Percentiles rank a stretch among this genome's conserved stretches.
Evolutionary conservation across 1,139 yeast species (phyloP).

Genomic region (Candida sp.): DNA sequence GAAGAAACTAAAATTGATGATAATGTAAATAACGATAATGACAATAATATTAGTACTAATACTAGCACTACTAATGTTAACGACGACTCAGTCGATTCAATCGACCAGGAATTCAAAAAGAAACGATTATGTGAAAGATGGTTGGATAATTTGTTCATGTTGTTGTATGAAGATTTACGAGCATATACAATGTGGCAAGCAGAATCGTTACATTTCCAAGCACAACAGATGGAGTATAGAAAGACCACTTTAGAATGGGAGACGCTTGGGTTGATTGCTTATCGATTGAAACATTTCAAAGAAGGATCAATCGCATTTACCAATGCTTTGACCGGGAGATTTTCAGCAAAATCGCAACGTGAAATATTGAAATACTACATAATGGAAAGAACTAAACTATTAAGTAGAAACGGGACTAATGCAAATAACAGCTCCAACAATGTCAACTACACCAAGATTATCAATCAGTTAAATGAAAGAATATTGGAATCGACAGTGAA

Average conservation of each 20-base stretch:
- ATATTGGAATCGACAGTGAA: constrained; percentile 72
- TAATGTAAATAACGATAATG: not conserved
- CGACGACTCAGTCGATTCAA: constrained; percentile 15
- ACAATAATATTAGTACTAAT: not conserved
- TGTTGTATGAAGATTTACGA: constrained; percentile 83
- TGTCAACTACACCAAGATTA: constrained; percentile 36
- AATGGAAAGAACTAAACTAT: constrained; percentile 38
- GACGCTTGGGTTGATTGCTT: constrained; percentile 77
- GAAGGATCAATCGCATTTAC: constrained; percentile 85
- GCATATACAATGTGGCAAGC: constrained; percentile 92
- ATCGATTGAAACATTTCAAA: constrained; percentile 71
- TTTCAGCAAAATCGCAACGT: constrained; percentile 77
- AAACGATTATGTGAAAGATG: constrained; percentile 93
- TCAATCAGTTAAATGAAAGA: constrained; percentile 52
- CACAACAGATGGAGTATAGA: constrained; percentile 69
- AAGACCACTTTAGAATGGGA: constrained; percentile 95
- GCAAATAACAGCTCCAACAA: constrained; percentile 12
- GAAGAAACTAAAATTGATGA: constrained; percentile 6
- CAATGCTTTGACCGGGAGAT: constrained; percentile 71
- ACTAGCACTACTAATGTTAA: not conserved
- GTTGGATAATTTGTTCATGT: constrained; percentile 86
- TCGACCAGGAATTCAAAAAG: constrained; percentile 50
- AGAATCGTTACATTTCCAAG: constrained; percentile 60
- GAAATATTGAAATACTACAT: constrained; percentile 68
- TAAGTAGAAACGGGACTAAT: constrained; percentile 25